Percentiles rank a stretch among this genome's conserved stretches.
phyloP scores from a whole-genome alignment of 2,329 filamentous ascomycete species.

The Laburnicola sp. region DNA sequence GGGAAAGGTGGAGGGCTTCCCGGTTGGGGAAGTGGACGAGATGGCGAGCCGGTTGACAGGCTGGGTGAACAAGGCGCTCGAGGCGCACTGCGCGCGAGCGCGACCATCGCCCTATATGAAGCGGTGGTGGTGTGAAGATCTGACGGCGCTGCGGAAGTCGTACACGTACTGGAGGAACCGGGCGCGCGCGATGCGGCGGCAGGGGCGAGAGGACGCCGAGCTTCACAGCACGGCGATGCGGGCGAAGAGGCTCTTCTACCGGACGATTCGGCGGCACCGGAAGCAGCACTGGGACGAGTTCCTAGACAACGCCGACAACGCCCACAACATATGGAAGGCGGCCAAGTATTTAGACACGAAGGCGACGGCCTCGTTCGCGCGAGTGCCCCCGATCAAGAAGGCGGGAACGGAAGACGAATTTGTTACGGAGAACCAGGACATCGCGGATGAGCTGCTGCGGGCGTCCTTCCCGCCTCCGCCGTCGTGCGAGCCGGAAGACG shows the following conservation, averaged over 20 bases:
- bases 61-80: not conserved
- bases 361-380: slow-evolving; percentile 9
- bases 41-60: slow-evolving; percentile 1
- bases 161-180: slow-evolving; percentile 5
- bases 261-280: slow-evolving; percentile 16
- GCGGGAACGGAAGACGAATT: slow-evolving; percentile 11
- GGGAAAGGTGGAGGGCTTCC: slow-evolving; percentile 9
- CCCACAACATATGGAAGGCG: not conserved
- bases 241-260: slow-evolving; percentile 18
- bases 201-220: slow-evolving; percentile 13
- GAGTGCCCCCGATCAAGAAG: slow-evolving; percentile 17
- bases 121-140: slow-evolving; percentile 3
- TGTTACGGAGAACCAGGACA: slow-evolving; percentile 17
- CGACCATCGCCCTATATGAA: slow-evolving; percentile 5
- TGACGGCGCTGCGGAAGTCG: slow-evolving; percentile 1
- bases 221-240: slow-evolving; percentile 9
- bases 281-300: slow-evolving; percentile 1
- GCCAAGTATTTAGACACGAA: slow-evolving; percentile 7
- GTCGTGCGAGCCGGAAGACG: slow-evolving; percentile 16
- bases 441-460: slow-evolving; percentile 17
- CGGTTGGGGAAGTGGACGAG: slow-evolving; percentile 9
- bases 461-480: slow-evolving; percentile 18
- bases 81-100: not conserved
- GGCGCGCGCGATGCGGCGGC: slow-evolving; percentile 3
- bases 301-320: too few species aligned